A percentile compares a stretch with the other conserved stretches of the same genome.
phyloP scores from a whole-genome alignment of 306 rosid species.

The Prosopis cineraria region DNA sequence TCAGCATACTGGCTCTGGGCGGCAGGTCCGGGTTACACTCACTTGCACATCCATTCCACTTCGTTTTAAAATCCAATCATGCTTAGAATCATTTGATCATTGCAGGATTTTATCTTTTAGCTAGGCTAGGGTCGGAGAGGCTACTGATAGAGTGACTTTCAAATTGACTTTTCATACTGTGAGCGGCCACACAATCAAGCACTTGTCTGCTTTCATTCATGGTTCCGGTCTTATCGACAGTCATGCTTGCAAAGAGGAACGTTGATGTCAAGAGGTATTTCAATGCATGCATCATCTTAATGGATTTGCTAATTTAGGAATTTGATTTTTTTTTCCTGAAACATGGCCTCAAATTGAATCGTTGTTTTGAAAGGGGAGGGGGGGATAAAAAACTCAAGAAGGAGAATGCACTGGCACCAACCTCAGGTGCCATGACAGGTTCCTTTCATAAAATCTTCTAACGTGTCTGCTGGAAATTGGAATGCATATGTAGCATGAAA shows the following conservation, averaged over 20 bases:
- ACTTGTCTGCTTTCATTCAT: slow-evolving; percentile 76
- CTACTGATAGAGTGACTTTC: slow-evolving; percentile 65
- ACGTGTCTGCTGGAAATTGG: not conserved
- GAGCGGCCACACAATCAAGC: slow-evolving; percentile 97
- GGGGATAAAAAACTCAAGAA: not conserved
- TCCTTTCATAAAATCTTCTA: not conserved
- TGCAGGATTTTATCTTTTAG: slow-evolving; percentile 81
- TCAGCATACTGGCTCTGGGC: slow-evolving; percentile 99
- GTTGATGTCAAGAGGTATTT: slow-evolving; percentile 64
- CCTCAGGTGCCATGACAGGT: slow-evolving; percentile 1
- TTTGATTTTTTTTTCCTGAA: slow-evolving; percentile 5
- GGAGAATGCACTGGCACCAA: slow-evolving; percentile 8
- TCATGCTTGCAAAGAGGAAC: slow-evolving; percentile 93
- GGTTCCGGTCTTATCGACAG: slow-evolving; percentile 82
- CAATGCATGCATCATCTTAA: slow-evolving; percentile 17
- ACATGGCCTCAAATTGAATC: not conserved
- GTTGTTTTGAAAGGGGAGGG: too few relatives aligned
- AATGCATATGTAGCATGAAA: slow-evolving; percentile 15
- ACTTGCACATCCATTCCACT: not conserved
- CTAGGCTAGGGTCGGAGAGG: slow-evolving; percentile 91
- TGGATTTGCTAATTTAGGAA: slow-evolving; percentile 1
- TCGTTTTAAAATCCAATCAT: not conserved
- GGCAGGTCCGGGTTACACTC: slow-evolving; percentile 56
- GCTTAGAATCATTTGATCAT: slow-evolving; percentile 22
- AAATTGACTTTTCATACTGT: slow-evolving; percentile 71